These are phyloP conservation scores for Lophiotrema nucula DNA, from an alignment of 495 filamentous ascomycete species.

Conservation along the genomic window DNA sequence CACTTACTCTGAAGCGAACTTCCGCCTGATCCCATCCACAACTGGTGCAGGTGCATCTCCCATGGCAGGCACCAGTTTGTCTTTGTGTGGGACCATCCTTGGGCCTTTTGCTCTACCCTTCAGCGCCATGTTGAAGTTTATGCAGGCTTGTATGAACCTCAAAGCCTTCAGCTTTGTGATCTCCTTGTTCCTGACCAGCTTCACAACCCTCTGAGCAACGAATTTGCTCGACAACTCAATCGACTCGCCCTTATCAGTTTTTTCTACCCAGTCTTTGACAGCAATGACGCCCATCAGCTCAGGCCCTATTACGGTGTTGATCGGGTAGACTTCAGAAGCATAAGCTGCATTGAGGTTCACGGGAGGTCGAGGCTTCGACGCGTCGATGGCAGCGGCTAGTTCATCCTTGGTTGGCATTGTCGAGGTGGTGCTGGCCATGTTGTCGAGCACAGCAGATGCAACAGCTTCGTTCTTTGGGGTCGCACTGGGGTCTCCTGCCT, in stretches of 20 bases:
- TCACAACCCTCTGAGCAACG: conserved; percentile 61
- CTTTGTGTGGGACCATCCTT: conserved; percentile 45
- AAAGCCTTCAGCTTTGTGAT: conserved; percentile 60
- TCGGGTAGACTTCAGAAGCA: conserved; percentile 78
- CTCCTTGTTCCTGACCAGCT: conserved; percentile 57
- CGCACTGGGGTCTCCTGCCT: conserved; percentile 7
- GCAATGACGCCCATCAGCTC: conserved; percentile 61
- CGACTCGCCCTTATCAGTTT: conserved; percentile 54
- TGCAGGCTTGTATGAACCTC: conserved; percentile 63
- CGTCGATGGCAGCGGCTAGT: conserved; percentile 65
- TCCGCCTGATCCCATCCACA: conserved; percentile 64
- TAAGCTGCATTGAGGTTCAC: conserved; percentile 69
- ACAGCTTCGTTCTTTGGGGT: conserved; percentile 17
- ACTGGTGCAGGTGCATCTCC: conserved; percentile 54
- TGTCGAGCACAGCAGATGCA: conserved; percentile 35
- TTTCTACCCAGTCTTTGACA: conserved; percentile 73
- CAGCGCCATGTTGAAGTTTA: conserved; percentile 60
- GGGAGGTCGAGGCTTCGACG: conserved; percentile 72
- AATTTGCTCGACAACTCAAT: conserved; percentile 56
- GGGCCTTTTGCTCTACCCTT: conserved; percentile 37
- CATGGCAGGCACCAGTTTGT: conserved; percentile 48
- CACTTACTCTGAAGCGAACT: conserved; percentile 61
- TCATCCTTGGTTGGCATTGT: conserved; percentile 60
- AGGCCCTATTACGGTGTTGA: conserved; percentile 63
- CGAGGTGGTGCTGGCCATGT: conserved; percentile 52